A percentile compares a stretch with the other conserved stretches of the same genome.
These are phyloP conservation scores for Spinacia oleracea DNA, from an alignment of 179 eudicot genomes.

Conservation along the genomic window DNA sequence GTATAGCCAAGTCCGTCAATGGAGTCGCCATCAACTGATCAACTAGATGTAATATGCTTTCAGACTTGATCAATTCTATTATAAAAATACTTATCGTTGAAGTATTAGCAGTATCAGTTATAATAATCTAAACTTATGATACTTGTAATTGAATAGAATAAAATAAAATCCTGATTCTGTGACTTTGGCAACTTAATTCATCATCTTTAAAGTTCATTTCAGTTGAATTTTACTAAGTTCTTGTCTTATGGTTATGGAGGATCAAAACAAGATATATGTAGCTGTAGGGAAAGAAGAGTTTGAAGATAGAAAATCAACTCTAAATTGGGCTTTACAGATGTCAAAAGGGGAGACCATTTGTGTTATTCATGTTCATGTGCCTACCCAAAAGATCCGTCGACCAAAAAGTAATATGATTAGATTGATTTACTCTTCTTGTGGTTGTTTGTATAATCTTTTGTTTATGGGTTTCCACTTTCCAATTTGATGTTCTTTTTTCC, in stretches of 20 bases:
- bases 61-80: no score
- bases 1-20: no score
- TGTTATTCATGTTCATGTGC: constrained; percentile 75
- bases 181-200: background rate
- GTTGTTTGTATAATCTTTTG: constrained; percentile 38
- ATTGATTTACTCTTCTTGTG: no score
- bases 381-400: constrained; percentile 46
- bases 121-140: no score
- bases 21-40: no score
- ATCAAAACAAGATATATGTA: constrained; percentile 47
- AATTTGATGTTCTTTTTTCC: background rate
- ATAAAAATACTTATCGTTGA: no score
- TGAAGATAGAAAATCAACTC: constrained; percentile 39
- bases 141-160: no score
- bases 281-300: constrained; percentile 60
- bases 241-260: constrained; percentile 19
- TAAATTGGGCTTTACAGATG: constrained; percentile 63
- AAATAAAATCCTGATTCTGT: no score
- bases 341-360: constrained; percentile 51
- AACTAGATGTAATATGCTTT: no score
- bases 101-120: no score
- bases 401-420: no score
- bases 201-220: background rate
- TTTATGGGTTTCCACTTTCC: background rate
- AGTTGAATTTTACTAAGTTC: background rate